Base-by-base conservation (phyloP, 192 early-diverging fungal genomes). In the Coemansia sp. region DNA sequence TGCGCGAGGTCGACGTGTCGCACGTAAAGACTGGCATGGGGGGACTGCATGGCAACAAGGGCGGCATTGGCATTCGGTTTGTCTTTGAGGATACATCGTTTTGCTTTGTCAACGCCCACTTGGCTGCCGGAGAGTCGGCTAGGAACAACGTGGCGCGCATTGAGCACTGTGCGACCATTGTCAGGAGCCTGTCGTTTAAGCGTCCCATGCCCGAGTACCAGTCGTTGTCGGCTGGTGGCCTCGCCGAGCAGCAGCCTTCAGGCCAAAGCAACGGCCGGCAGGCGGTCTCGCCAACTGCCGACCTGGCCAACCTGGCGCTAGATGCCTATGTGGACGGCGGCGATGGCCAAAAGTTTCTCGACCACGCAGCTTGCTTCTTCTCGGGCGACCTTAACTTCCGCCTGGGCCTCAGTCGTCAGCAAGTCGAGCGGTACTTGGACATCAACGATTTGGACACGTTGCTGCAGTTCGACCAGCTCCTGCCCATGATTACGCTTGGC, bases 321-420 rank as follows among this genome's bases (percentile, higher is more conserved):
- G 88, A 89, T 49, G 62, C 79, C 7, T 71, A 70, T 73, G 79
- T 72, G 6, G 74, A 88, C 40, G 95, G 94, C 51, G 97, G 96
- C 43, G 95, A 99, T 71, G 97, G 97, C 20, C 83, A 87, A n/a
- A 73, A 86, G 43, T 88, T 94, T 25, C 66, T 95, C 72, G 94
- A 94, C 67, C 91, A 94, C 59, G 89, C 88, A 38, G 69, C 86
- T 24, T 87, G 87, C 60, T 89, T 93, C 75, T 84, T 92, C 22
- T 87, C 89, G n/a, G 96, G 96, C n/a, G 97, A 98, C 74, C 85
- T 97, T 36, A 98, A 98, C 76, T 98, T 97, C 77, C 88, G 97
- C 19, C 93, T 98, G 62, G 87, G 92, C 35, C 78, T 90, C 63
- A 51, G 83, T 8, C 89, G 94, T 17, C 84, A 89, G 39, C 73